phyloP scores from a whole-genome alignment of 1,139 yeast species.

The Debaryomycetaceae sp. region DNA sequence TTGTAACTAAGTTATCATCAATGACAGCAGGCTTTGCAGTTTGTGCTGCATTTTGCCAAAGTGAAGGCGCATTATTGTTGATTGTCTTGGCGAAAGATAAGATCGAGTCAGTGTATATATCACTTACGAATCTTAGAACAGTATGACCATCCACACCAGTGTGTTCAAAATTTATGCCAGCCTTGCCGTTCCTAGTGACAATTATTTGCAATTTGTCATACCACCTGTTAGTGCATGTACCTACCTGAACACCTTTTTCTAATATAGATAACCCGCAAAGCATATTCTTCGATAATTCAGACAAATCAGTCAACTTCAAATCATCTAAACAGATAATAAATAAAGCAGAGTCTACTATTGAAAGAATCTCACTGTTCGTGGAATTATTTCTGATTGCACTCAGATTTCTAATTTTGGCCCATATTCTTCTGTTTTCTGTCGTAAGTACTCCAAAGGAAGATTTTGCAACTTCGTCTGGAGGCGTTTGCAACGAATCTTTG shows the following conservation, averaged over 20 bases:
- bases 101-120: constrained; percentile 87
- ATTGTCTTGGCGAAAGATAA: constrained; percentile 82
- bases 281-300: constrained; percentile 76
- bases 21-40: constrained; percentile 6
- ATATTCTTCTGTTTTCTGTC: constrained; percentile 79
- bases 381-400: constrained; percentile 36
- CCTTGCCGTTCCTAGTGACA: constrained; percentile 87
- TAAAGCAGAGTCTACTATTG: constrained; percentile 74
- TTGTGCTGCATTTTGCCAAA: constrained; percentile 49
- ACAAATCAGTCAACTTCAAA: constrained; percentile 60
- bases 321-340: constrained; percentile 83
- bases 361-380: constrained; percentile 66
- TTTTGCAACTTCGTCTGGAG: constrained; percentile 66
- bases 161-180: constrained; percentile 91
- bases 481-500: constrained; percentile 62
- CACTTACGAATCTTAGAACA: constrained; percentile 81
- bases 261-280: constrained; percentile 80
- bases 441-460: constrained; percentile 87
- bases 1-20: constrained; percentile 42
- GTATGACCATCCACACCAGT: constrained; percentile 97
- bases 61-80: constrained; percentile 75
- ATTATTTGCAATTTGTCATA: constrained; percentile 88
- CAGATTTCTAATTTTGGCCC: constrained; percentile 72
- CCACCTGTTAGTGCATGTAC: constrained; percentile 95
- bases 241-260: constrained; percentile 83